Evolutionary conservation across 208 protist genomes (phyloP), one percentile per base, ranked within the genome.

Genomic region (Endotrypanum monterogeii): DNA sequence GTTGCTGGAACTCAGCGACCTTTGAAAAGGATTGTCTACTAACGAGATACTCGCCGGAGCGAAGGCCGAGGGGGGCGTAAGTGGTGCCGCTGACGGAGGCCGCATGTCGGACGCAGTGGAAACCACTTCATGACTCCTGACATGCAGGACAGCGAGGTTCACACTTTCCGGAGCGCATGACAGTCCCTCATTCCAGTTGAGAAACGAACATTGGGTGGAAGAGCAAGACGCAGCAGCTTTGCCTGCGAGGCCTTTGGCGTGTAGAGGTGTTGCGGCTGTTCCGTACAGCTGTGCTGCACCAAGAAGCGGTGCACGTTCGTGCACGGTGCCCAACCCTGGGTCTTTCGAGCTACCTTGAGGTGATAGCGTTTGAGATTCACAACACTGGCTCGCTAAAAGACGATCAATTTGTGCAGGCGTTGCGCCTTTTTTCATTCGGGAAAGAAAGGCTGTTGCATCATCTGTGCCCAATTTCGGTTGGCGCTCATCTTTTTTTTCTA

Each of bases 101-200:
- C n/a, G 28, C 23, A 58, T 23, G n/a, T 58, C 23, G 55, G 55
- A 58, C n/a, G 23, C 11, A 7, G 55, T 46, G 41, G 9, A 9
- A 46, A 46, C 41, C 41, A 3, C 9, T 37, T 58, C n/a, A 32
- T 58, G 25, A 12, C 23, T 3, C 54, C n/a, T 58, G 54, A 5
- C 54, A 9, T 50, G 41, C 0, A 14, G 41, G 9, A 68, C 18
- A 51, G 37, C 3, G 23, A n/a, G 2, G 48, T 52, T 7, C 32
- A 61, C 20, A 60, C 69, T 61, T 37, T 67, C 71, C 1, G 62
- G 18, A 23, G n/a, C 60, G 23, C 51, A 48, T 23, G 71, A 35
- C 18, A 5, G 23, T 25, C 28, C 25, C 25, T 51, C 35, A 25
- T 55, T n/a, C 8, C 23, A 23, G 23, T n/a, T 37, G 18, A 68